Evolutionary conservation across 139 green algal species (phyloP).

Genomic region (Tetradesmus lagerheimii): DNA sequence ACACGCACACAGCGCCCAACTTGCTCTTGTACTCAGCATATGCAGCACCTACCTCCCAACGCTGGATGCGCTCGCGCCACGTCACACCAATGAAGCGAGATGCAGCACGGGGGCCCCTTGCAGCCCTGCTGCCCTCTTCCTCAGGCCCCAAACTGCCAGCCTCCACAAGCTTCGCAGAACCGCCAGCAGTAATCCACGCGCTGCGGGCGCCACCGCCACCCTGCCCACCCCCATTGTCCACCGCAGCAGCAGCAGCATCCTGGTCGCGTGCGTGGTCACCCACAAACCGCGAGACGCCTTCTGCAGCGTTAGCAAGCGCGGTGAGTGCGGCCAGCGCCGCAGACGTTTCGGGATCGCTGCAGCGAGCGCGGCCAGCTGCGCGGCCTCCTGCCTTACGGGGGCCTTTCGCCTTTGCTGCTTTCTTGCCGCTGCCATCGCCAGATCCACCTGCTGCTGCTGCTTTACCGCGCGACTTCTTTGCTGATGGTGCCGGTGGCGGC

Average conservation of each 20-base stretch:
- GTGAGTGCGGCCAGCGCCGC: constrained; percentile 38
- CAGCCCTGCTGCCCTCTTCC: constrained; percentile 8
- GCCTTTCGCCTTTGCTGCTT: neutral
- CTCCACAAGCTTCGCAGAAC: constrained; percentile 4
- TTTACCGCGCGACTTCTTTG: neutral
- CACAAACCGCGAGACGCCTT: constrained; percentile 33
- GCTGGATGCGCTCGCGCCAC: constrained; percentile 42
- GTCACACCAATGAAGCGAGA: constrained; percentile 41
- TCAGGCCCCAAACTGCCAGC: constrained; percentile 1
- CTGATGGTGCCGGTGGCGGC: neutral
- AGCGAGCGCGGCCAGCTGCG: constrained; percentile 11
- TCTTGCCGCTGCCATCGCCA: neutral
- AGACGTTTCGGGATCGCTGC: constrained; percentile 38
- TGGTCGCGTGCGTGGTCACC: neutral
- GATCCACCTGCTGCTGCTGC: neutral
- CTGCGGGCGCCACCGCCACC: neutral
- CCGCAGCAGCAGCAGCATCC: constrained; percentile 13
- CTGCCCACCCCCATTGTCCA: neutral
- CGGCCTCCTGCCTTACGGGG: neutral
- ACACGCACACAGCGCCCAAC: no score
- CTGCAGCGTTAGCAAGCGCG: constrained; percentile 18
- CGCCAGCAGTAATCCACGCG: neutral
- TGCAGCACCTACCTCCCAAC: constrained; percentile 44
- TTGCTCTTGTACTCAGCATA: no score
- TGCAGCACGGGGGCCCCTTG: constrained; percentile 24